A percentile compares a stretch with the other conserved stretches of the same genome.
phyloP scores from a whole-genome alignment of 2,329 filamentous ascomycete species.

The Ophiostoma piceae region DNA sequence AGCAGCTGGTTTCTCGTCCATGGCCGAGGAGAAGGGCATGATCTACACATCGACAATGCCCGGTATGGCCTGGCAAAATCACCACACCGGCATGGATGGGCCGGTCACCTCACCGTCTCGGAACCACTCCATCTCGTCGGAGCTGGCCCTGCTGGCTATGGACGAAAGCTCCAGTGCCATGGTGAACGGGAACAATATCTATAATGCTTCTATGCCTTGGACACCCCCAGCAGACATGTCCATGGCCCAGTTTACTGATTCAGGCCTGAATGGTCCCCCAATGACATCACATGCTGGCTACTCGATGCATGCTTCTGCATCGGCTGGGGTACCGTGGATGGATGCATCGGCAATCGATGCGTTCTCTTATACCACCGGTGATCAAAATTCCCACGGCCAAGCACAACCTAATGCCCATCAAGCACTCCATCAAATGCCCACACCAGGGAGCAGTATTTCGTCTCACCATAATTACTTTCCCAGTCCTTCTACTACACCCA shows the following conservation, averaged over 20 bases:
- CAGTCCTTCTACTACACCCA: slow-evolving; percentile 39
- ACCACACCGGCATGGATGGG: slow-evolving; percentile 25
- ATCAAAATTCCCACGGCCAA: neutral
- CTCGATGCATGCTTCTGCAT: slow-evolving; percentile 33
- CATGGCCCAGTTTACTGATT: slow-evolving; percentile 34
- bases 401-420: neutral
- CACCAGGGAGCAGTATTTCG: slow-evolving; percentile 35
- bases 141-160: slow-evolving; percentile 33
- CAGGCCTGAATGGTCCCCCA: slow-evolving; percentile 31
- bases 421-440: slow-evolving; percentile 31
- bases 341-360: slow-evolving; percentile 30
- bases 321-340: slow-evolving; percentile 24
- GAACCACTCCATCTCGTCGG: slow-evolving; percentile 36
- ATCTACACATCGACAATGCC: slow-evolving; percentile 30
- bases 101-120: slow-evolving; percentile 32
- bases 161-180: slow-evolving; percentile 29
- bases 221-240: slow-evolving; percentile 37
- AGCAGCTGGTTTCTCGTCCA: slow-evolving; percentile 27
- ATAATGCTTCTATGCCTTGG: slow-evolving; percentile 39
- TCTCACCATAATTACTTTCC: slow-evolving; percentile 35
- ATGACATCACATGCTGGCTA: slow-evolving; percentile 38
- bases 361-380: slow-evolving; percentile 30
- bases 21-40: slow-evolving; percentile 33
- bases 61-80: slow-evolving; percentile 36
- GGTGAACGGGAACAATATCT: slow-evolving; percentile 32